Evolutionary conservation across 1,139 yeast genomes (phyloP).

Genomic region (Candida buenavistaensis): DNA sequence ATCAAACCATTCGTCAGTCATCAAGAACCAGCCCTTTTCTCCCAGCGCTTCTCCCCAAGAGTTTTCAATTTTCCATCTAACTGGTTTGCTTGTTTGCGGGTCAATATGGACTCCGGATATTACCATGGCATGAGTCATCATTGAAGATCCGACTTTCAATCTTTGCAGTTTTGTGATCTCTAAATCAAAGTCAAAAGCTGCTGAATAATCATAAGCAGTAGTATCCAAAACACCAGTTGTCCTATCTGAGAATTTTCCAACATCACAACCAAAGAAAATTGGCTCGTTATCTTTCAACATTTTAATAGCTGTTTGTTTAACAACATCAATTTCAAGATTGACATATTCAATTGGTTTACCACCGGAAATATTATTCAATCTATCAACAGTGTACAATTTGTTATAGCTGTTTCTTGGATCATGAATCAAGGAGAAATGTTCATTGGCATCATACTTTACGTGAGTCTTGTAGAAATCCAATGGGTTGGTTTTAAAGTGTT

Average conservation of each 20-base stretch:
- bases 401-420: constrained; percentile 77
- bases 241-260: constrained; percentile 68
- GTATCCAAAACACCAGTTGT: constrained; percentile 68
- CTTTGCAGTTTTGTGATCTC: constrained; percentile 53
- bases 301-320: constrained; percentile 61
- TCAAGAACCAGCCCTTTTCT: constrained; percentile 69
- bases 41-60: constrained; percentile 84
- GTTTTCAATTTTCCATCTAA: constrained; percentile 81
- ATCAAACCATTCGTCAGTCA: constrained; percentile 82
- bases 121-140: constrained; percentile 88
- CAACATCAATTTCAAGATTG: constrained; percentile 58
- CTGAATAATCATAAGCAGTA: constrained; percentile 62
- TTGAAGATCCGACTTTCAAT: constrained; percentile 54
- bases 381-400: constrained; percentile 64
- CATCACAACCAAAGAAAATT: constrained; percentile 83
- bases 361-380: constrained; percentile 69
- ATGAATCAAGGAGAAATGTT: constrained; percentile 66
- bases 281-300: constrained; percentile 72
- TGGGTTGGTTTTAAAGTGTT: constrained; percentile 58
- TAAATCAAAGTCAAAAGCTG: constrained; percentile 59
- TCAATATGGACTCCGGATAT: constrained; percentile 68
- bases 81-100: constrained; percentile 43
- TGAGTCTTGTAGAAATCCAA: constrained; percentile 57
- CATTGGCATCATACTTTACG: constrained; percentile 51
- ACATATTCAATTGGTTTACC: constrained; percentile 69